Evolutionary conservation across 257 asterid genomes (phyloP).

Genomic region (Solanum habrochaites): DNA sequence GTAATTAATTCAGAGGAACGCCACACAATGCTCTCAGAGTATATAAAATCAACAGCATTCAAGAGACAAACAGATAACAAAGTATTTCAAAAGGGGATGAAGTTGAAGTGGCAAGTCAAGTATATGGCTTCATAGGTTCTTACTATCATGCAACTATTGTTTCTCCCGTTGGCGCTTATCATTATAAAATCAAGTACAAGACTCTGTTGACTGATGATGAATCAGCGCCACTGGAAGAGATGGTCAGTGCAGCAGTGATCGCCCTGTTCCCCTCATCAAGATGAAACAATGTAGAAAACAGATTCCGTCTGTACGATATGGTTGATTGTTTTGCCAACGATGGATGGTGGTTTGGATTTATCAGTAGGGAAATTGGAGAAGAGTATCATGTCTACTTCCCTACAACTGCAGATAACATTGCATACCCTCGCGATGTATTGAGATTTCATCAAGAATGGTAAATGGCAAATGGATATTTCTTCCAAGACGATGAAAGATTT

Average conservation of each 20-base stretch:
- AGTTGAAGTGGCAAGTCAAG: background rate
- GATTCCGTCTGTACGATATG: background rate
- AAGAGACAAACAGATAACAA: background rate
- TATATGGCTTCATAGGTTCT: background rate
- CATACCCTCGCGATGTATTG: background rate
- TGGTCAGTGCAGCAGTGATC: background rate
- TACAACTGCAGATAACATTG: slow-evolving; percentile 2
- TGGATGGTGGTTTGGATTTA: slow-evolving; percentile 8
- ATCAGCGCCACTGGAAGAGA: background rate
- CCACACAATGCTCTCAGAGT: background rate
- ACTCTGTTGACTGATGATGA: background rate
- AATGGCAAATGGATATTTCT: background rate
- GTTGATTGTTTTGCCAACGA: slow-evolving; percentile 1
- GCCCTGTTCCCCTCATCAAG: background rate
- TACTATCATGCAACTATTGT: background rate
- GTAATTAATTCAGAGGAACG: background rate
- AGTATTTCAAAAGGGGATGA: background rate
- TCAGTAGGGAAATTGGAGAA: background rate
- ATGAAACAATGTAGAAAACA: background rate
- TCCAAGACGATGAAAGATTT: background rate
- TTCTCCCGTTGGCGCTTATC: background rate
- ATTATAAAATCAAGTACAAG: background rate
- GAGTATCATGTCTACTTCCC: slow-evolving; percentile 1
- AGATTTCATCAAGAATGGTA: slow-evolving; percentile 4
- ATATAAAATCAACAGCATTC: background rate